Evolutionary conservation across 257 asterid species (phyloP), one percentile per base, ranked within the genome.

Genomic region (Fraxinus pennsylvanica): DNA sequence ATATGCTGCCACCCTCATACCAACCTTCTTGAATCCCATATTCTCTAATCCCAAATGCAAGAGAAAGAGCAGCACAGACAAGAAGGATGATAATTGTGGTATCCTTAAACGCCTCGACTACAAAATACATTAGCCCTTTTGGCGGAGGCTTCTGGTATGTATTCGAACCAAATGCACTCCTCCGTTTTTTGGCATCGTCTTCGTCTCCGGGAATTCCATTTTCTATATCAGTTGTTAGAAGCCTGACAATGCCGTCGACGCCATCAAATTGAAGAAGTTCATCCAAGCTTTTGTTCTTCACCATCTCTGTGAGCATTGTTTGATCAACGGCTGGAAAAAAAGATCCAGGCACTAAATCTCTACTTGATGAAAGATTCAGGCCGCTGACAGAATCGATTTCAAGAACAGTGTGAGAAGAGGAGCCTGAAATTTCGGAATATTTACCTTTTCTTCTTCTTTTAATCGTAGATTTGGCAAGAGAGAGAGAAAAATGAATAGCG

Each of bases 1-100:
- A 70, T 70, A 90, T 90, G 84, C 90, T 86, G 3, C 89, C 89
- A 1, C 97, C 96, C 76, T 90, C 97, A 6, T 85, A 85, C 85
- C 92, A 92, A 33, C 96, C 96, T 45, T 80, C 81, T 0, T 30
- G 29, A 0, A 25, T 82, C 0, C 94, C 97, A 1, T 86, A 87
- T 66, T 76, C 85, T 59, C 83, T 75, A 1, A 89, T 33, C 0
- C 96, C 96, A 36, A 89, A 89, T 29, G 87, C 79, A 4, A 92
- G 77, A 3, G 96, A 86, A 1, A 90, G 71, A 0, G 82, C 78
- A 7, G 90, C 96, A 77, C 89, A 90, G 0, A 80, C 71, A 0
- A 90, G 68, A 27, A 92, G 84, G 66, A 92, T 79, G 30, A 90
- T 22, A 71, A 89, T 83, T 25, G 86, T 86, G 68, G 94, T 86